Conservation (phyloP, 2,329 filamentous ascomycete species). For the Apiospora koreana region DNA sequence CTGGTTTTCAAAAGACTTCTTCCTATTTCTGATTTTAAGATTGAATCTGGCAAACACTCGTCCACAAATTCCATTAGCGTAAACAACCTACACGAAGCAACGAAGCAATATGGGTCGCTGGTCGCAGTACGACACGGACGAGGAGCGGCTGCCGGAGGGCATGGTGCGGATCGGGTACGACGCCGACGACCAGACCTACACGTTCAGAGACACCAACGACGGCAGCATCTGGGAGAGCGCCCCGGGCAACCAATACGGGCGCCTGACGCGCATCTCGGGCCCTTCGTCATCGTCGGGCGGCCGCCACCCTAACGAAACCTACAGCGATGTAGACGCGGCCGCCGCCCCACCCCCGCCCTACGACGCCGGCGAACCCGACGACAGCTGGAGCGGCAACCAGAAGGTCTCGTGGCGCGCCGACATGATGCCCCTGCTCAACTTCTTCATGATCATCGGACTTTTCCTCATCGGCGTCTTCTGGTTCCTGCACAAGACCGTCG, state of each 20-base stretch:
- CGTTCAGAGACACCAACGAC: constrained; percentile 41
- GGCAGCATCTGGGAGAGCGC: constrained; percentile 47
- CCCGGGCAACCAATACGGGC: constrained; percentile 46
- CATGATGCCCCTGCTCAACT: constrained; percentile 58
- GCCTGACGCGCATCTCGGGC: constrained; percentile 32
- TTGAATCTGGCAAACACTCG: background rate
- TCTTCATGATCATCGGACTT: constrained; percentile 54
- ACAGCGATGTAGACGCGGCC: constrained; percentile 19
- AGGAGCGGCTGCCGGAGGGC: constrained; percentile 49
- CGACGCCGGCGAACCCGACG: background rate
- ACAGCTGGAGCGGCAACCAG: constrained; percentile 13
- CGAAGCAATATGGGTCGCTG: constrained; percentile 30
- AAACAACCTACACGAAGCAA: background rate
- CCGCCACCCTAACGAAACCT: constrained; percentile 19
- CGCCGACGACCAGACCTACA: constrained; percentile 49
- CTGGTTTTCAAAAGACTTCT: background rate
- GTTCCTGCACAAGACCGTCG: constrained; percentile 41
- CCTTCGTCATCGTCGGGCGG: constrained; percentile 10
- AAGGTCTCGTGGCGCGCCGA: constrained; percentile 50
- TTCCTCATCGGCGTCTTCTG: constrained; percentile 52
- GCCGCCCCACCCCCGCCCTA: constrained; percentile 24
- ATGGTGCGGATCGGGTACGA: constrained; percentile 53
- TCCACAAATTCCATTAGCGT: background rate
- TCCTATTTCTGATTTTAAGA: background rate
- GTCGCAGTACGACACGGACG: constrained; percentile 40